Evolutionary conservation across 306 rosid genomes (phyloP), one percentile per base, ranked within the genome.

Genomic region (Clitoria ternatea): DNA sequence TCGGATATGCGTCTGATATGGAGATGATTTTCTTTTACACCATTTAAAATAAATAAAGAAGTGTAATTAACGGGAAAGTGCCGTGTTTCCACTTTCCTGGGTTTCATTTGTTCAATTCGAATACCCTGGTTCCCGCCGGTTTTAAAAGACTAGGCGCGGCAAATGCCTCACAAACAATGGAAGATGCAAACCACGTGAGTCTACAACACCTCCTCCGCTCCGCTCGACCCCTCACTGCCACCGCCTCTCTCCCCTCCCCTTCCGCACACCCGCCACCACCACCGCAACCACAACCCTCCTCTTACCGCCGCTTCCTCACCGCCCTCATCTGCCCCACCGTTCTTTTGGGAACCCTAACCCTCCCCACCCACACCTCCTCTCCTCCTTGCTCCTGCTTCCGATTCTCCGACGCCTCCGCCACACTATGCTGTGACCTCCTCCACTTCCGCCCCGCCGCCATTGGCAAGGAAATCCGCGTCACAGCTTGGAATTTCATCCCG

Each of bases 401-500:
- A 59, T 90, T 94, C 83, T 79, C 92, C 14, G 96, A 94, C 64
- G 77, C 64, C 27, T 84, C 89, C 19, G 82, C 79, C 66, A 61
- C 87, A 0, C 43, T 90, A 48, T 94, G 98, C 78, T 94, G 98
- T 61, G 97, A 94, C 74, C 32, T 94, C 68, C 87, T 94, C 49
- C 76, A 74, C 45, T 79, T 87, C 27, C 83, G 81, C 22, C 37
- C 79, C 4, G 32, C 48, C 32, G 81, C 83, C 4, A 37, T 90
- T 0, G 85, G 84, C 3, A 80, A 55, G 59, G 71, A 77, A 60
- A 85, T 90, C 67, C 79, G 66, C 6, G 85, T 84, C 23, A 77
- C 82, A 5, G 81, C 92, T 27, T 94, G 96, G 90, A 94, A 94
- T 74, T 90, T 94, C 86, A 63, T 94, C 69, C 97, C 97, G 1